These are phyloP conservation scores for Meyerozyma sp. DNA, from an alignment of 1,139 yeast genomes.

Conservation along the genomic window DNA sequence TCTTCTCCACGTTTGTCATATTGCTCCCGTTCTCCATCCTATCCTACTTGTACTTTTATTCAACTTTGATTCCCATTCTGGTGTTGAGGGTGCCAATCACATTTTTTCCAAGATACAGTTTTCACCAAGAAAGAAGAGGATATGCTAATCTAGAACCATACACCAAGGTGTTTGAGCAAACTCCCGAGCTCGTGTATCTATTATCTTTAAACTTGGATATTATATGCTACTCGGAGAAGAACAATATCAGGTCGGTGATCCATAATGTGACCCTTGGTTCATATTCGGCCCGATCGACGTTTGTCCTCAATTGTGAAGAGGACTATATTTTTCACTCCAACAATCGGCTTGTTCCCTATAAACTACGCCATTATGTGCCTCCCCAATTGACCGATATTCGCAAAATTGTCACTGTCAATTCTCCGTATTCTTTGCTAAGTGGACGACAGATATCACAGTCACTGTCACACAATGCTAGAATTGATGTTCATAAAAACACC, in stretches of 20 bases:
- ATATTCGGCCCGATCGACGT: constrained; percentile 3
- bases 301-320: constrained; percentile 26
- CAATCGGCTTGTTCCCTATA: constrained; percentile 32
- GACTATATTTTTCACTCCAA: constrained; percentile 21
- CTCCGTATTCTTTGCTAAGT: constrained; percentile 6
- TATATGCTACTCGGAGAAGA: background rate
- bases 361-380: constrained; percentile 32
- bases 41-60: constrained; percentile 22
- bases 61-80: constrained; percentile 18
- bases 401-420: constrained; percentile 8
- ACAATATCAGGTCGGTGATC: background rate
- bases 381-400: constrained; percentile 26
- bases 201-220: constrained; percentile 2
- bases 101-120: background rate
- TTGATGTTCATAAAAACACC: constrained; percentile 8
- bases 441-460: constrained; percentile 6
- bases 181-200: constrained; percentile 6
- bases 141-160: background rate
- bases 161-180: background rate
- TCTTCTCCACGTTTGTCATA: constrained; percentile 13
- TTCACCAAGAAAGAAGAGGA: background rate
- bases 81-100: constrained; percentile 9
- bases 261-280: background rate
- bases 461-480: constrained; percentile 8
- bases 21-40: constrained; percentile 22